phyloP scores from a whole-genome alignment of 2,329 filamentous ascomycete genomes.

The Talaromyces sp. region DNA sequence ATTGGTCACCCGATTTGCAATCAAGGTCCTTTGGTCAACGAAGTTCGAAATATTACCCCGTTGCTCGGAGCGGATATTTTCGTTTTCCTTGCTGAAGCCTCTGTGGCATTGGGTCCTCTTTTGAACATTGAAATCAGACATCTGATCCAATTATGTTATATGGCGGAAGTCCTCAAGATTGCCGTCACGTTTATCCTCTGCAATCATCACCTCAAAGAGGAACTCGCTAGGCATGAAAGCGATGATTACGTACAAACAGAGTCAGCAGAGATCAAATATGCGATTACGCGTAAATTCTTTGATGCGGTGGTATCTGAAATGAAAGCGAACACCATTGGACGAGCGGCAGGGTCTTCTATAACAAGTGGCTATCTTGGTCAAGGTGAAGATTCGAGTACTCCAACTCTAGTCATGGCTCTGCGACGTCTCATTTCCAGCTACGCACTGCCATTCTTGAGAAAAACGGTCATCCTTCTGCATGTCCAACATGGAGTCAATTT shows the following conservation, averaged over 20 bases:
- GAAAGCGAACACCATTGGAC: constrained; percentile 35
- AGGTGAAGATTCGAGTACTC: constrained; percentile 34
- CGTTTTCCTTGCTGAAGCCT: constrained; percentile 72
- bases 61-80: constrained; percentile 39
- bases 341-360: constrained; percentile 33
- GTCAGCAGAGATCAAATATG: constrained; percentile 29
- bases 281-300: constrained; percentile 35
- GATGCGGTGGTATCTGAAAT: constrained; percentile 37
- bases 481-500: constrained; percentile 88
- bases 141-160: constrained; percentile 78
- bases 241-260: constrained; percentile 26
- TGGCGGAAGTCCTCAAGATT: constrained; percentile 85
- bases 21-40: constrained; percentile 32
- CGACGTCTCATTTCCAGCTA: constrained; percentile 65
- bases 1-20: constrained; percentile 50
- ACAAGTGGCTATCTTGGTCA: constrained; percentile 38
- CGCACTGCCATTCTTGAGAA: constrained; percentile 84
- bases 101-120: constrained; percentile 65
- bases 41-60: constrained; percentile 39
- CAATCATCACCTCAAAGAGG: constrained; percentile 35
- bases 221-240: constrained; percentile 29
- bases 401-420: constrained; percentile 32
- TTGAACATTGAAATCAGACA: constrained; percentile 72
- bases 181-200: constrained; percentile 54
- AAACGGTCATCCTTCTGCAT: constrained; percentile 77